phyloP scores from a whole-genome alignment of 768 basidiomycete species.

The Mycena metata region DNA sequence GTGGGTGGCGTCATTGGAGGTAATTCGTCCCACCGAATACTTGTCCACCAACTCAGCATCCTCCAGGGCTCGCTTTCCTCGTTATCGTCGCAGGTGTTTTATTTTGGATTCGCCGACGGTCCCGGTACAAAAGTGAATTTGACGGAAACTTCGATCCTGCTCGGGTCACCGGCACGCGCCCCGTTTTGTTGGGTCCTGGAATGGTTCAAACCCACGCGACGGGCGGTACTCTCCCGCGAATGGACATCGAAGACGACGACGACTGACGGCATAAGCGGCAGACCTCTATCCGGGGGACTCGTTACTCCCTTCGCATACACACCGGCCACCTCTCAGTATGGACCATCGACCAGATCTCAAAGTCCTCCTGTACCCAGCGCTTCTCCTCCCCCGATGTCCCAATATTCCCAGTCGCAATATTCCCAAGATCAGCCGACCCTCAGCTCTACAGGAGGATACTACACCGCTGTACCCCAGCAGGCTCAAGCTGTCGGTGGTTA shows the following conservation, averaged over 20 bases:
- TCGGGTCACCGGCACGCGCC: constrained; percentile 25
- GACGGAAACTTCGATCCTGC: constrained; percentile 39
- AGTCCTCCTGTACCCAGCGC: constrained; percentile 34
- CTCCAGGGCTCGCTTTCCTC: constrained; percentile 43
- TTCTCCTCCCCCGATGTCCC: constrained; percentile 39
- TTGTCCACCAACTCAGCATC: constrained; percentile 34
- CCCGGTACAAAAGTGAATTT: constrained; percentile 24
- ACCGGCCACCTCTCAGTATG: constrained; percentile 23
- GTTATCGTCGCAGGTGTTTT: constrained; percentile 20
- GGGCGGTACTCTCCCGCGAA: constrained; percentile 36
- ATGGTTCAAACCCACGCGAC: constrained; percentile 27
- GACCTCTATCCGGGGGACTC: constrained; percentile 30
- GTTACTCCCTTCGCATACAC: constrained; percentile 36
- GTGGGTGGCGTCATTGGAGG: constrained; percentile 56
- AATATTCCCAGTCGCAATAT: constrained; percentile 34
- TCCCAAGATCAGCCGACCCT: constrained; percentile 20
- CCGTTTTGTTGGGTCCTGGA: constrained; percentile 24
- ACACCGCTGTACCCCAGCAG: constrained; percentile 35
- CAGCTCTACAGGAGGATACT: constrained; percentile 38
- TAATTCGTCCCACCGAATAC: not conserved
- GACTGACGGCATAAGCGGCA: constrained; percentile 36
- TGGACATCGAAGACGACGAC: constrained; percentile 33
- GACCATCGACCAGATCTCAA: constrained; percentile 30
- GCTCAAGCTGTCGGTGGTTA: constrained; percentile 34
- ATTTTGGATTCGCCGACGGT: constrained; percentile 30